A percentile compares a stretch with the other conserved stretches of the same genome.
phyloP scores from a whole-genome alignment of 2,329 filamentous ascomycete genomes.

The Malbranchea zuffiana region DNA sequence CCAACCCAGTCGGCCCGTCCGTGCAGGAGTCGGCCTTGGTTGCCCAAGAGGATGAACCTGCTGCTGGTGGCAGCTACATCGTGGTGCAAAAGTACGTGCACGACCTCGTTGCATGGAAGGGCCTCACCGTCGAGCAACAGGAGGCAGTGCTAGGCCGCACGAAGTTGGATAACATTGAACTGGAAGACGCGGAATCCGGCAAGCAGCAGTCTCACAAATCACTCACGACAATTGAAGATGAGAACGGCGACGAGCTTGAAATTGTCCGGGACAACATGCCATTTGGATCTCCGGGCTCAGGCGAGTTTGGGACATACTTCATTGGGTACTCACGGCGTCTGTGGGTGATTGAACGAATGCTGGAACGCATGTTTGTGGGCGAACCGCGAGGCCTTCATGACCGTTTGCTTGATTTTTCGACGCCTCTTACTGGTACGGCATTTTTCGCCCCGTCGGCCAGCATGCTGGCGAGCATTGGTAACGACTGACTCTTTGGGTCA shows the following conservation, averaged over 20 bases:
- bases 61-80: constrained; percentile 45
- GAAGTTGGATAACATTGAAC: constrained; percentile 48
- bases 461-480: too few relatives aligned
- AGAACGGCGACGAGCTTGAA: constrained; percentile 40
- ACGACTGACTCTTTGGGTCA: too few relatives aligned
- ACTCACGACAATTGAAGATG: constrained; percentile 44
- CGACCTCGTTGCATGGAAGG: constrained; percentile 39
- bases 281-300: constrained; percentile 43
- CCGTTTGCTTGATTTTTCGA: constrained; percentile 46
- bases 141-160: constrained; percentile 48
- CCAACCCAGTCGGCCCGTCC: constrained; percentile 43
- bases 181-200: constrained; percentile 40
- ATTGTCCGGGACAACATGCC: constrained; percentile 53
- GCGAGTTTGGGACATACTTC: constrained; percentile 49
- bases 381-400: constrained; percentile 46
- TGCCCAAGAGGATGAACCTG: constrained; percentile 31
- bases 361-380: constrained; percentile 48
- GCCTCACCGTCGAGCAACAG: constrained; percentile 41
- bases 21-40: constrained; percentile 38
- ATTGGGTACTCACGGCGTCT: constrained; percentile 30
- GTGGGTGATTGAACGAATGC: constrained; percentile 50
- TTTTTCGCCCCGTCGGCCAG: constrained; percentile 44
- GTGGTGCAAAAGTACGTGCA: constrained; percentile 51
- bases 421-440: constrained; percentile 40
- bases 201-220: constrained; percentile 45